Conservation (phyloP, 2,329 filamentous ascomycete species). For the Sporothrix pallida region DNA sequence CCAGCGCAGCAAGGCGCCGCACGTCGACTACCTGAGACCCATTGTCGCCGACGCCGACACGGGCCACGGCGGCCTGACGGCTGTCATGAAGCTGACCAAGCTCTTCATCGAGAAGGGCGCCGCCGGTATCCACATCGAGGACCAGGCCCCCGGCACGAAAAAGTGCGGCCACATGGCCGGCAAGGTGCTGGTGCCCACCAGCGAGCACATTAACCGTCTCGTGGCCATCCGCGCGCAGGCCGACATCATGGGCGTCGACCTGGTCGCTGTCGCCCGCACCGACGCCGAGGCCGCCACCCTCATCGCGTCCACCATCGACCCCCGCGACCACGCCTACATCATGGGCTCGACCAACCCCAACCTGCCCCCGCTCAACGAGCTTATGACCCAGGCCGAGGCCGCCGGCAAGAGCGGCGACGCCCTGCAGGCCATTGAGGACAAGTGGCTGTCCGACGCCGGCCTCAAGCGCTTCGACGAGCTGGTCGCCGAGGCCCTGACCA, state of each 20-base stretch:
- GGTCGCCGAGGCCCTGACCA: slow-evolving; percentile 69
- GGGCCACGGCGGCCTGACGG: slow-evolving; percentile 95
- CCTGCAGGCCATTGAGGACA: slow-evolving; percentile 90
- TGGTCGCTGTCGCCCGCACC: slow-evolving; percentile 89
- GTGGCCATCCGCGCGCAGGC: slow-evolving; percentile 97
- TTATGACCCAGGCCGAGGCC: slow-evolving; percentile 85
- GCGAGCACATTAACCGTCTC: slow-evolving; percentile 96
- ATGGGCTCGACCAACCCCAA: slow-evolving; percentile 84
- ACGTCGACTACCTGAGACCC: slow-evolving; percentile 91
- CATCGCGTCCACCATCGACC: slow-evolving; percentile 95
- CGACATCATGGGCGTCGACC: slow-evolving; percentile 95
- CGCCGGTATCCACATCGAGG: slow-evolving; percentile 97
- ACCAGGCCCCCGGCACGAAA: slow-evolving; percentile 97
- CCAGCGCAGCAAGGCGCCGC: slow-evolving; percentile 70
- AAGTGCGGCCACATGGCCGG: slow-evolving; percentile 99
- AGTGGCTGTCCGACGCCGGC: slow-evolving; percentile 78
- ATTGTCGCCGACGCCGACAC: slow-evolving; percentile 98
- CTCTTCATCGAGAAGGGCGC: slow-evolving; percentile 96
- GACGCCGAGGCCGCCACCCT: slow-evolving; percentile 97
- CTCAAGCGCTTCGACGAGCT: slow-evolving; percentile 92
- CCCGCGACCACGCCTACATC: slow-evolving; percentile 93
- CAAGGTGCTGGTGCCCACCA: slow-evolving; percentile 95
- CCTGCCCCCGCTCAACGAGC: slow-evolving; percentile 82
- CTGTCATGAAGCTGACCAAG: slow-evolving; percentile 99
- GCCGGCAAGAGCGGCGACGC: slow-evolving; percentile 79